Evolutionary conservation across 768 basidiomycete species (phyloP).

Genomic region (Leccinellum rugosiceps): DNA sequence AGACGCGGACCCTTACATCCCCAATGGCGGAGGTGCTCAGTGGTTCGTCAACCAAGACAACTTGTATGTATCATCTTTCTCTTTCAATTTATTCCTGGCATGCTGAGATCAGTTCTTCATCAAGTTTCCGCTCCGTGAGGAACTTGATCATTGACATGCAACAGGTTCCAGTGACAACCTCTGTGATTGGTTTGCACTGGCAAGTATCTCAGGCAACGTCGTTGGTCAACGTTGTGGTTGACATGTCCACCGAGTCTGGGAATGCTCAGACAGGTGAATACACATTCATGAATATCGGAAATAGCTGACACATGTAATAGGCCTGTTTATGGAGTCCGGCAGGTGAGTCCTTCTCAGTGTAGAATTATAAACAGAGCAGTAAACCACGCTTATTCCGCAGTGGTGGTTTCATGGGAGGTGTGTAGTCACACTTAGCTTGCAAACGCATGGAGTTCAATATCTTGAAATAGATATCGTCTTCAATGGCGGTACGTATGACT

Average conservation of each 20-base stretch:
- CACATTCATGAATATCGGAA: not conserved
- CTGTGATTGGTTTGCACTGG: conserved; percentile 78
- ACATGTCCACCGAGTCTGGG: conserved; percentile 62
- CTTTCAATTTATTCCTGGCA: not conserved
- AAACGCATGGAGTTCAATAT: not conserved
- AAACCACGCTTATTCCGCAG: conserved; percentile 12
- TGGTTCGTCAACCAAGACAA: conserved; percentile 26
- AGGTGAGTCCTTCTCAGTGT: conserved; percentile 24
- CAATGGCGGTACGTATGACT: conserved; percentile 34
- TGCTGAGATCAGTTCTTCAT: conserved; percentile 1
- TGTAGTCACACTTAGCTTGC: conserved; percentile 4
- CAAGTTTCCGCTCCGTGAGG: conserved; percentile 65
- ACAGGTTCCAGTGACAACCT: conserved; percentile 47
- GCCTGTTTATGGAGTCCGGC: conserved; percentile 79
- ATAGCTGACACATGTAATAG: conserved; percentile 10
- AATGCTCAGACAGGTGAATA: conserved; percentile 63
- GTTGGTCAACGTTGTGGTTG: conserved; percentile 64
- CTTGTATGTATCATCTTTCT: conserved; percentile 11
- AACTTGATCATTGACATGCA: conserved; percentile 72
- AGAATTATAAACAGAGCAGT: not conserved
- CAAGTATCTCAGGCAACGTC: conserved; percentile 79
- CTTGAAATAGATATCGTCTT: conserved; percentile 36
- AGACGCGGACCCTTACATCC: conserved; percentile 75
- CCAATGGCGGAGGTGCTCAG: conserved; percentile 39
- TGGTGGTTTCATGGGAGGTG: conserved; percentile 56